Conservation (phyloP, 2,329 filamentous ascomycete species). For the Sporothrix pallida region DNA sequence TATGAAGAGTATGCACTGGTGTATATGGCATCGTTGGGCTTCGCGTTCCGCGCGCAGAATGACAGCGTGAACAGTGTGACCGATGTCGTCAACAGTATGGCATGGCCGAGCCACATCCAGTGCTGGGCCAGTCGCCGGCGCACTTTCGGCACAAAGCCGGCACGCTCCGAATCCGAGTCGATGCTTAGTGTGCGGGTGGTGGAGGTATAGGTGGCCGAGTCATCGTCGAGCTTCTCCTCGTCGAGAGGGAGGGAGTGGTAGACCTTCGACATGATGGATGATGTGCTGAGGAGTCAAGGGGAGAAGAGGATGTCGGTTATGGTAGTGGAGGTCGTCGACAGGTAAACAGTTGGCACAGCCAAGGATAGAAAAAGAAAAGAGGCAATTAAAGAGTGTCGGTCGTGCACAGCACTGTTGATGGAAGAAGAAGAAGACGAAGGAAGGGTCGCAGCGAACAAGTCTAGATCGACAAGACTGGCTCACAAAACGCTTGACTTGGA, state of each 20-base stretch:
- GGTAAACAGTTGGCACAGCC: constrained; percentile 25
- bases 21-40: constrained; percentile 45
- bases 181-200: constrained; percentile 32
- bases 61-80: constrained; percentile 50
- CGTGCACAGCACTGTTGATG: constrained; percentile 26
- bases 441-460: constrained; percentile 12
- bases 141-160: constrained; percentile 29
- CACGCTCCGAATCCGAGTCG: constrained; percentile 32
- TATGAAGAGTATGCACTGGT: constrained; percentile 53
- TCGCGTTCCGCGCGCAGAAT: constrained; percentile 48
- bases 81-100: constrained; percentile 49
- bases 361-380: background rate
- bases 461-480: constrained; percentile 27
- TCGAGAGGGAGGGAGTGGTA: constrained; percentile 48
- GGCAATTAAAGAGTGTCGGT: constrained; percentile 20
- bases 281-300: constrained; percentile 32
- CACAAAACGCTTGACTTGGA: constrained; percentile 17
- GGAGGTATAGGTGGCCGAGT: constrained; percentile 22
- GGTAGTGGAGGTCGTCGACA: background rate
- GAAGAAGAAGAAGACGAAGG: constrained; percentile 2
- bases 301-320: background rate
- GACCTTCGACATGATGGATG: constrained; percentile 43
- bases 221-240: constrained; percentile 45
- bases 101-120: constrained; percentile 51
- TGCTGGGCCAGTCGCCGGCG: constrained; percentile 37